Evolutionary conservation across 176 grass and related monocot genomes (phyloP), one percentile per base, ranked within the genome.

Genomic region (Oryza australiensis): DNA sequence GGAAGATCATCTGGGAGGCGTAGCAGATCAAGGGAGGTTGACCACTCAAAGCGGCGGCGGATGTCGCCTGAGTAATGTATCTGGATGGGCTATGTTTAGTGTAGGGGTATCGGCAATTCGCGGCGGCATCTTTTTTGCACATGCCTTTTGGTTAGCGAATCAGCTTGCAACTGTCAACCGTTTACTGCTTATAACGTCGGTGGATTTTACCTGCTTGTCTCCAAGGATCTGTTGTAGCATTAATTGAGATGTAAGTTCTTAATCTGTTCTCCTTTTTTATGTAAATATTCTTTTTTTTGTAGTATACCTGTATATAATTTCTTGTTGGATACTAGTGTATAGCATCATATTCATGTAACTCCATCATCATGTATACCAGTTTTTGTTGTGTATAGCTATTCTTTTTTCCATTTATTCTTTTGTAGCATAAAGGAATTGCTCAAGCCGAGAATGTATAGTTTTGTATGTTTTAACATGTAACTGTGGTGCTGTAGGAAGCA

Each of bases 11-110:
- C 94, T 35, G 88, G 90, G 20, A 69, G 66, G 12, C 29, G 88
- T 28, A 96, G 94, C 80, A 96, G 89, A 46, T 96, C 94, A 32
- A 84, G 90, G 48, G 88, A 96, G 35, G 80, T 75, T 29, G 90
- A 93, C 24, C 86, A 96, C 86, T 86, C 87, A 46, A 96, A 93
- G 83, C 90, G 94, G 35, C 87, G 90, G 64, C 80, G 90, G n/a
- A 71, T 84, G 48, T 91, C 90, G 49, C 86, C 80, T 27, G 83
- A 92, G 69, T 94, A 83, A 68, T 55, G 55, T 69, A 9, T 6
- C 55, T 62, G 6, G 30, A 28, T 29, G 59, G 33, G 46, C 26
- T 64, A 73, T 53, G 68, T 55, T 38, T 66, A 74, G 78, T 70
- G 49, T 77, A 76, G 66, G 68, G 42, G 84, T 80, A 77, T 55